Percentiles rank a stretch among this genome's conserved stretches.
These are phyloP conservation scores for Pythium aphanidermatum DNA, from an alignment of 352 stramenopile species.

Conservation along the genomic window DNA sequence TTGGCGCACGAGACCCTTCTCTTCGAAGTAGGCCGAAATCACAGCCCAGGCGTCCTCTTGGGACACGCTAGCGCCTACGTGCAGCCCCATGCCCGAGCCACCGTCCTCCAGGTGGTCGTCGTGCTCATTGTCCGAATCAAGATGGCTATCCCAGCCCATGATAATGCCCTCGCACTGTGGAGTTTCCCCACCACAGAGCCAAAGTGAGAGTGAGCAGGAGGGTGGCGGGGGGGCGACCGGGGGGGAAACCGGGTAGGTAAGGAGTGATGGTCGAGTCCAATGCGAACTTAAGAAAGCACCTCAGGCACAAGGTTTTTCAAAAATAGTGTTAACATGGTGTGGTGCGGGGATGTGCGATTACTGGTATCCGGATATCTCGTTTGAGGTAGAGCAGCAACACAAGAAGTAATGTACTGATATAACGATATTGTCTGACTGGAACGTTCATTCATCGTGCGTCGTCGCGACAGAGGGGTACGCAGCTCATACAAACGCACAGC, in stretches of 20 bases:
- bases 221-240: neutral
- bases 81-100: conserved; percentile 33
- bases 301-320: neutral
- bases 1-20: conserved; percentile 99
- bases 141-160: conserved; percentile 71
- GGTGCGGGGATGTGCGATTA: neutral
- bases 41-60: conserved; percentile 99
- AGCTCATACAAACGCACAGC: too few relatives aligned
- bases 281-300: conserved; percentile 19
- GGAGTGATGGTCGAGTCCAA: conserved; percentile 12
- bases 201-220: conserved; percentile 26
- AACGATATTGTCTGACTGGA: too few relatives aligned
- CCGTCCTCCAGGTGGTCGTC: conserved; percentile 20
- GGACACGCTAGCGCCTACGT: conserved; percentile 84
- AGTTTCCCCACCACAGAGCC: conserved; percentile 20
- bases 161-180: neutral
- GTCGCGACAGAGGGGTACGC: too few relatives aligned
- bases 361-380: neutral
- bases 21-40: conserved; percentile 99
- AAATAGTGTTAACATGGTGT: conserved; percentile 7
- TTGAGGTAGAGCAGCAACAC: too few relatives aligned
- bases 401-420: too few relatives aligned
- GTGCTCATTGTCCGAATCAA: conserved; percentile 53
- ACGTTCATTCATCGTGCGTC: too few relatives aligned
- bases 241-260: conserved; percentile 2